These are phyloP conservation scores for Saccharomyces mikatae DNA, from an alignment of 805 yeast species.

Conservation along the genomic window DNA sequence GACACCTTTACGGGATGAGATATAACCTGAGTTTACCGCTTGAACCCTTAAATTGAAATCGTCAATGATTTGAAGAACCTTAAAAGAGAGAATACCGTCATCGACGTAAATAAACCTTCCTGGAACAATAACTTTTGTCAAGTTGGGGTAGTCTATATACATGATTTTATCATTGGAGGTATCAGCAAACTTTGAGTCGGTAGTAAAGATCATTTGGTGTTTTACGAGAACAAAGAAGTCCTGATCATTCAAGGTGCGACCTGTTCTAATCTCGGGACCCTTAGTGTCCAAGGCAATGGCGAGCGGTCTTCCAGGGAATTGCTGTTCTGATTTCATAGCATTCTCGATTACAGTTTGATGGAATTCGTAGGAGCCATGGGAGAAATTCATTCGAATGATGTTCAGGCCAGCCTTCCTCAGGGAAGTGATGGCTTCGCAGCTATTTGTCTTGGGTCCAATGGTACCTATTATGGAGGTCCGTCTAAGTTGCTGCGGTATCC, in stretches of 20 bases:
- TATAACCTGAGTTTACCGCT: slow-evolving; percentile 90
- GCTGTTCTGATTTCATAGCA: slow-evolving; percentile 85
- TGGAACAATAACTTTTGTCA: slow-evolving; percentile 80
- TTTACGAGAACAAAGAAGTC: slow-evolving; percentile 79
- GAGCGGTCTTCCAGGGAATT: slow-evolving; percentile 90
- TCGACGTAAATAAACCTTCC: slow-evolving; percentile 93
- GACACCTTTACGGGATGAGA: slow-evolving; percentile 97
- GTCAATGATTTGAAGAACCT: slow-evolving; percentile 78
- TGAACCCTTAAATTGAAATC: slow-evolving; percentile 73
- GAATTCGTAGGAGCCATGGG: slow-evolving; percentile 96
- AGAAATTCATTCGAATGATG: slow-evolving; percentile 97
- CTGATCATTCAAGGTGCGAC: slow-evolving; percentile 70
- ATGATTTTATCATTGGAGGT: slow-evolving; percentile 70
- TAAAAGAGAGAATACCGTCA: slow-evolving; percentile 95
- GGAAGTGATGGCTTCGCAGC: slow-evolving; percentile 70
- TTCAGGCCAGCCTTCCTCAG: slow-evolving; percentile 95
- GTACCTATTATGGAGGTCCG: slow-evolving; percentile 97
- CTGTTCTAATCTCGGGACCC: slow-evolving; percentile 99
- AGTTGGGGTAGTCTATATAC: slow-evolving; percentile 92
- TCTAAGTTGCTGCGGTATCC: slow-evolving; percentile 75
- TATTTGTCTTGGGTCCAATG: slow-evolving; percentile 96
- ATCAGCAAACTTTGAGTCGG: slow-evolving; percentile 71
- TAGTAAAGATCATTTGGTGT: slow-evolving; percentile 89
- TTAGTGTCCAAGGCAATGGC: slow-evolving; percentile 98
- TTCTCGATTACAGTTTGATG: slow-evolving; percentile 96